Evolutionary conservation across 2,329 filamentous ascomycete species (phyloP), one percentile per base, ranked within the genome.

Genomic region (Fusarium oxysporum): DNA sequence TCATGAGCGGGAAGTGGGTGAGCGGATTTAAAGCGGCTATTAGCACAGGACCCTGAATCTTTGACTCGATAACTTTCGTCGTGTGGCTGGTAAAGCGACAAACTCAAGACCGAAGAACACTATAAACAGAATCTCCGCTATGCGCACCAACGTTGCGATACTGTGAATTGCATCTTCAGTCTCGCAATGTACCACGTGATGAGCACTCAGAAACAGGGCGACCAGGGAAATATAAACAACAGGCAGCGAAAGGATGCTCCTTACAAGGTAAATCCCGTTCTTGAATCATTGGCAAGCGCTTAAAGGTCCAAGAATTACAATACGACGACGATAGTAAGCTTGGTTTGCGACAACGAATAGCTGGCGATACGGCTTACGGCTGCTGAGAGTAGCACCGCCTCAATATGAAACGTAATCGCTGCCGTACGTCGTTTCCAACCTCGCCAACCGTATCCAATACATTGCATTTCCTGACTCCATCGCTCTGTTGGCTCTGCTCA

Each of bases 11-110:
- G 44, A 68, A 30, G 50, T 19, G 41, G 55, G 8, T 25, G 7
- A 3, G 4, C 65, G 67, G 66, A 28, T 65, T 65, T 70, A 54
- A 45, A 35, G 54, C 65, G 65, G 67, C 16, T 38, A 54, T 50
- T 54, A 35, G 47, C 21, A 48, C 4, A 65, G 65, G 65, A 69
- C 66, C 66, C 66, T 58, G 65, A 32, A 48, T 44, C 41, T 25
- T 25, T 5, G 8, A 11, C 51, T 35, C 8, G n/a, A 32, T 10
- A 3, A 23, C 30, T 13, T 41, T 8, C 10, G 9, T 12, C 23
- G 14, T 5, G 9, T 28, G 9, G 2, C 23, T 53, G 13, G 19
- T 8, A 25, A 21, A 25, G 21, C 5, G 13, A 38, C 8, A 37
- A 37, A 2, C 8, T 6, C 3, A 12, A n/a, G 13, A 23, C 7